Conservation (phyloP, 768 basidiomycete genomes). For the Boletellus emodensis region DNA sequence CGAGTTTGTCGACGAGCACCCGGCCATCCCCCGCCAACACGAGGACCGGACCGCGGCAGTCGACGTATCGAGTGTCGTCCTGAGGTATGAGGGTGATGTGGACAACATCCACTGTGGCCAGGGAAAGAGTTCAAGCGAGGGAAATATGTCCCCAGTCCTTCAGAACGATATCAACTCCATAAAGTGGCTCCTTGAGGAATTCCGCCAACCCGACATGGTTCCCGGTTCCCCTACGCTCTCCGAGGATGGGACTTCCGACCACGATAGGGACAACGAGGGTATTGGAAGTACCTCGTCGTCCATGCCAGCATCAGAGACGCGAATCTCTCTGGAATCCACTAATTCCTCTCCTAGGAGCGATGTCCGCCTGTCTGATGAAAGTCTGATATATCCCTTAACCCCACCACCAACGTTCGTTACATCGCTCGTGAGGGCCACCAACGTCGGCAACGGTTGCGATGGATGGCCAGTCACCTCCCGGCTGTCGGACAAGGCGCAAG, state of each 20-base stretch:
- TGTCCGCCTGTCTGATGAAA: slow-evolving; percentile 3
- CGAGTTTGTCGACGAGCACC: background rate
- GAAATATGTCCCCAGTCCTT: background rate
- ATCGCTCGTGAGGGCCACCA: too few relatives aligned
- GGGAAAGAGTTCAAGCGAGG: background rate
- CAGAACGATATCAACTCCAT: slow-evolving; percentile 4
- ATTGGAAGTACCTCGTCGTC: background rate
- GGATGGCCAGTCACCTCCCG: background rate
- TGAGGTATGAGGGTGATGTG: background rate
- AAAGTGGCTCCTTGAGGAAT: slow-evolving; percentile 6
- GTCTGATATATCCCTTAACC: slow-evolving; percentile 2
- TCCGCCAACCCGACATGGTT: slow-evolving; percentile 11
- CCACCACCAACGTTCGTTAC: background rate
- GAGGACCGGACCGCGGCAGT: background rate
- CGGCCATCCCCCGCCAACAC: background rate
- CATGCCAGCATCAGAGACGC: background rate
- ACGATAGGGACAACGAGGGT: background rate
- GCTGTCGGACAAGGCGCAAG: background rate
- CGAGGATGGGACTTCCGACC: slow-evolving; percentile 1
- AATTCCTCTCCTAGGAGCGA: background rate
- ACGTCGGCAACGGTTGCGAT: background rate
- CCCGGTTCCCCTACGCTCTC: background rate
- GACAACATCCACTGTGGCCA: background rate
- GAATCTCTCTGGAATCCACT: background rate
- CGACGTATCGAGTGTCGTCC: background rate